Evolutionary conservation across 2,329 filamentous ascomycete species (phyloP).

Genomic region (Scytalidium sp.): DNA sequence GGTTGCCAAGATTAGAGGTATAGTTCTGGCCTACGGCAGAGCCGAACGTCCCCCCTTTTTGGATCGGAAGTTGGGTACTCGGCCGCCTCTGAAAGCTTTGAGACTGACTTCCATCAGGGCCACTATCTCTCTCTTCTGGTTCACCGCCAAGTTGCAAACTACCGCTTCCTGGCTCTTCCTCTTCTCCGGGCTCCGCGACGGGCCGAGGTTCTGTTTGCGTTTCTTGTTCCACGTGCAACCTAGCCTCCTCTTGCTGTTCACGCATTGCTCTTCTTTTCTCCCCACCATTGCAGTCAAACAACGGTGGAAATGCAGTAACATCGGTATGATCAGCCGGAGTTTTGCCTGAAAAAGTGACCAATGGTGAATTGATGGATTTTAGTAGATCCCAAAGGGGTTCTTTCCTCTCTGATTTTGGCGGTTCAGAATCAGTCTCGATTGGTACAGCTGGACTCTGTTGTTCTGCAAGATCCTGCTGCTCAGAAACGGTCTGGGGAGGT

Average conservation of each 20-base stretch:
- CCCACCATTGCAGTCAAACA: constrained; percentile 82
- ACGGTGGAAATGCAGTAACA: constrained; percentile 61
- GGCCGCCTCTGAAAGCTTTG: constrained; percentile 56
- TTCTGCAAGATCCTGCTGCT: constrained; percentile 10
- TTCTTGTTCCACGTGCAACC: constrained; percentile 50
- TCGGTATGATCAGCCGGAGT: constrained; percentile 40
- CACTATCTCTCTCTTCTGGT: constrained; percentile 73
- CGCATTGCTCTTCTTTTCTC: constrained; percentile 76
- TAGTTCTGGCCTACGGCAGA: constrained; percentile 48
- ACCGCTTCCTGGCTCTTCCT: constrained; percentile 75
- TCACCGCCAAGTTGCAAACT: constrained; percentile 90
- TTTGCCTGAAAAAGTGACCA: constrained; percentile 42
- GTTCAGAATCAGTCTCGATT: constrained; percentile 6
- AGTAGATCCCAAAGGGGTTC: constrained; percentile 35
- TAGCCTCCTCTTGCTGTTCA: constrained; percentile 64
- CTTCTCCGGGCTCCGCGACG: constrained; percentile 46
- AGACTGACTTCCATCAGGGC: constrained; percentile 37
- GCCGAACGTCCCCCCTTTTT: constrained; percentile 59
- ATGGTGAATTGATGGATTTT: constrained; percentile 44
- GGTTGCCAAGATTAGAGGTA: constrained; percentile 44
- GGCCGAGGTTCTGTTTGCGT: constrained; percentile 48
- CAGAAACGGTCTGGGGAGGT: constrained; percentile 18
- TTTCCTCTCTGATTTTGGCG: constrained; percentile 16
- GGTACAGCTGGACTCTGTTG: constrained; percentile 5
- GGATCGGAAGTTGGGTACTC: constrained; percentile 74